Evolutionary conservation across 2,329 filamentous ascomycete genomes (phyloP).

Genomic region (Venturia carpophila): DNA sequence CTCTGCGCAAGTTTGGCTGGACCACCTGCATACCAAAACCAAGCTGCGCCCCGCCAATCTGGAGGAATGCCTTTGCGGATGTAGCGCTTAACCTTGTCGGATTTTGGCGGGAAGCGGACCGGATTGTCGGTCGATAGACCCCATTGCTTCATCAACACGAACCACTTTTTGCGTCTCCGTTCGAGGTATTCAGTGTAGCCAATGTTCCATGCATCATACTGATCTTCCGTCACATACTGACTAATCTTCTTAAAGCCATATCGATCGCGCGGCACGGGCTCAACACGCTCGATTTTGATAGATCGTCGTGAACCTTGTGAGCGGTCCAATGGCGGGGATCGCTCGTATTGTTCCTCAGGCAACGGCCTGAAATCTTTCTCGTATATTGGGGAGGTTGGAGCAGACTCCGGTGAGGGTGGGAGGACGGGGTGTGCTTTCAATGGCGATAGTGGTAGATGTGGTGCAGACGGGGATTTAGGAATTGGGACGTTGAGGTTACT

Average conservation of each 20-base stretch:
- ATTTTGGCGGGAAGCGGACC: conserved; percentile 69
- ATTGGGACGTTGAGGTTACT: conserved; percentile 1
- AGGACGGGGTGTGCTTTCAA: conserved; percentile 5
- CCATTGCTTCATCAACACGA: conserved; percentile 65
- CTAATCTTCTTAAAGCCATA: conserved; percentile 90
- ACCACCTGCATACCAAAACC: conserved; percentile 93
- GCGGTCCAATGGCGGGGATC: neutral
- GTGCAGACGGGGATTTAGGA: conserved; percentile 10
- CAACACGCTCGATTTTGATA: conserved; percentile 1
- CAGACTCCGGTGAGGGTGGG: conserved; percentile 1
- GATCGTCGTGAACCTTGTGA: neutral
- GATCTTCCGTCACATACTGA: conserved; percentile 64
- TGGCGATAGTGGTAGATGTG: conserved; percentile 9
- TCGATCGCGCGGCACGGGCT: conserved; percentile 54
- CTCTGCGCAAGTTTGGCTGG: conserved; percentile 70
- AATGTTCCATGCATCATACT: conserved; percentile 76
- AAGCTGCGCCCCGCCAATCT: conserved; percentile 88
- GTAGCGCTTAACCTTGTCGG: conserved; percentile 79
- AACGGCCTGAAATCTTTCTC: neutral
- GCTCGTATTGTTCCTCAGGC: neutral
- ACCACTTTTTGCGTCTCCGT: conserved; percentile 75
- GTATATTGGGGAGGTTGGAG: conserved; percentile 13
- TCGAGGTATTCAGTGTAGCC: conserved; percentile 68
- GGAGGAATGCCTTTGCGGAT: conserved; percentile 89
- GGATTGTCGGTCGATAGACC: conserved; percentile 65